Conservation (phyloP, 805 yeast species). For the Tetrapisispora nanseiensis region DNA sequence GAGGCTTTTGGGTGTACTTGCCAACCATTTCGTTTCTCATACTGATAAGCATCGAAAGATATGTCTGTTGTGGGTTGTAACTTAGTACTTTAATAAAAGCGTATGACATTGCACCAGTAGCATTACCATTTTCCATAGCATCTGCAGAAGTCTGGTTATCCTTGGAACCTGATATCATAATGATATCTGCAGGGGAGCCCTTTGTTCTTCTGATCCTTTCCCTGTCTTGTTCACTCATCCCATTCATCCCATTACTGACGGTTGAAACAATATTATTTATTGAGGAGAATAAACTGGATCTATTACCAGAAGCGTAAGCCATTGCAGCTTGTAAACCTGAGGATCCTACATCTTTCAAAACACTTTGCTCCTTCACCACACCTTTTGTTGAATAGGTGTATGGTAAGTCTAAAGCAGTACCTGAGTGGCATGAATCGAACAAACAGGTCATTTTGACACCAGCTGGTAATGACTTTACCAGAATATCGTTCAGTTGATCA, state of each 20-base stretch:
- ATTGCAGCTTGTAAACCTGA: constrained; percentile 51
- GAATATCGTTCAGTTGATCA: constrained; percentile 59
- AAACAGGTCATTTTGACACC: constrained; percentile 74
- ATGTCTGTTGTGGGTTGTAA: constrained; percentile 55
- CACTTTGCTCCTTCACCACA: constrained; percentile 67
- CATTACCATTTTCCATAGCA: constrained; percentile 57
- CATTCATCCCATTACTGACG: constrained; percentile 33
- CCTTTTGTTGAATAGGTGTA: constrained; percentile 77
- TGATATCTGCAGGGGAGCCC: constrained; percentile 67
- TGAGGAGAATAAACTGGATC: constrained; percentile 33
- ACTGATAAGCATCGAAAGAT: constrained; percentile 56
- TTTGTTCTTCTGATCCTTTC: constrained; percentile 44
- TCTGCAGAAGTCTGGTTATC: constrained; percentile 82
- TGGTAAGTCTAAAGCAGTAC: constrained; percentile 73
- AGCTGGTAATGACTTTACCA: constrained; percentile 59
- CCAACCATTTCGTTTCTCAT: constrained; percentile 53
- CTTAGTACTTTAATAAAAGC: constrained; percentile 60
- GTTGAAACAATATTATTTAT: constrained; percentile 36
- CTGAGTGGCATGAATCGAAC: constrained; percentile 82
- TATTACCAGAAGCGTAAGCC: constrained; percentile 53
- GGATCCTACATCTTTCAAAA: constrained; percentile 64
- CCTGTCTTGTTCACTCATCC: constrained; percentile 32
- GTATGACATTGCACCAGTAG: constrained; percentile 81
- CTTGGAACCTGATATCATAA: constrained; percentile 71
- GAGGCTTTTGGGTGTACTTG: constrained; percentile 76